A percentile compares a stretch with the other conserved stretches of the same genome.
These are phyloP conservation scores for Cyphellophora attinorum DNA, from an alignment of 2,329 filamentous ascomycete genomes.

Conservation along the genomic window DNA sequence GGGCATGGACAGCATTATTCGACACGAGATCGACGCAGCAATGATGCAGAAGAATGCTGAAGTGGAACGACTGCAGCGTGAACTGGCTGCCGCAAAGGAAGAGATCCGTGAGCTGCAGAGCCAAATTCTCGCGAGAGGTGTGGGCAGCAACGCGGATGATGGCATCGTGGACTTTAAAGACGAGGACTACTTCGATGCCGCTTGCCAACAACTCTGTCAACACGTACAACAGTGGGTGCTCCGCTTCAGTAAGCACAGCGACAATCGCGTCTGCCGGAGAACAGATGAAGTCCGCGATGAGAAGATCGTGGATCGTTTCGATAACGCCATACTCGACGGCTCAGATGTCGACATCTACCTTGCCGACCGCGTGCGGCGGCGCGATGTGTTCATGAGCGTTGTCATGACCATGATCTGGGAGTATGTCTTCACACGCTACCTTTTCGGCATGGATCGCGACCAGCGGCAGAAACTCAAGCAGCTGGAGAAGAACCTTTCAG, in stretches of 20 bases:
- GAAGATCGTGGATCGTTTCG: slow-evolving; percentile 85
- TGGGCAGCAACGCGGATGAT: slow-evolving; percentile 44
- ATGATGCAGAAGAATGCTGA: slow-evolving; percentile 77
- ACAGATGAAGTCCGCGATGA: slow-evolving; percentile 81
- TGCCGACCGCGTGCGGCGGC: slow-evolving; percentile 73
- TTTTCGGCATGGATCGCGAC: slow-evolving; percentile 97
- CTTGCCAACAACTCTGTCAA: slow-evolving; percentile 88
- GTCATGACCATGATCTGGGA: slow-evolving; percentile 99
- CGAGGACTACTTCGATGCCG: slow-evolving; percentile 90
- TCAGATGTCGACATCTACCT: slow-evolving; percentile 86
- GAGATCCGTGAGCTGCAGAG: slow-evolving; percentile 51
- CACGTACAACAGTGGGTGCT: slow-evolving; percentile 97
- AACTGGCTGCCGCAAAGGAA: slow-evolving; percentile 63
- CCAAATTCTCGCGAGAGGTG: slow-evolving; percentile 38
- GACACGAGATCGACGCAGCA: slow-evolving; percentile 51
- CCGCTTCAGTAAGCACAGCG: slow-evolving; percentile 95
- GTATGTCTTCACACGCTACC: slow-evolving; percentile 92
- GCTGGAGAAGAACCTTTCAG: slow-evolving; percentile 80
- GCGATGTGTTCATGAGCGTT: slow-evolving; percentile 97
- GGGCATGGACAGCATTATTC: slow-evolving; percentile 53
- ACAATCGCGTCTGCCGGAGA: slow-evolving; percentile 75
- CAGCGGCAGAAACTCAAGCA: slow-evolving; percentile 96
- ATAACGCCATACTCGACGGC: slow-evolving; percentile 89
- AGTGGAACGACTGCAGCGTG: slow-evolving; percentile 64
- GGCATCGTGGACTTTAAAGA: slow-evolving; percentile 73